Percentiles rank a stretch among this genome's conserved stretches.
These are phyloP conservation scores for Globisporangium megalacanthum DNA, from an alignment of 352 stramenopile genomes.

Conservation along the genomic window DNA sequence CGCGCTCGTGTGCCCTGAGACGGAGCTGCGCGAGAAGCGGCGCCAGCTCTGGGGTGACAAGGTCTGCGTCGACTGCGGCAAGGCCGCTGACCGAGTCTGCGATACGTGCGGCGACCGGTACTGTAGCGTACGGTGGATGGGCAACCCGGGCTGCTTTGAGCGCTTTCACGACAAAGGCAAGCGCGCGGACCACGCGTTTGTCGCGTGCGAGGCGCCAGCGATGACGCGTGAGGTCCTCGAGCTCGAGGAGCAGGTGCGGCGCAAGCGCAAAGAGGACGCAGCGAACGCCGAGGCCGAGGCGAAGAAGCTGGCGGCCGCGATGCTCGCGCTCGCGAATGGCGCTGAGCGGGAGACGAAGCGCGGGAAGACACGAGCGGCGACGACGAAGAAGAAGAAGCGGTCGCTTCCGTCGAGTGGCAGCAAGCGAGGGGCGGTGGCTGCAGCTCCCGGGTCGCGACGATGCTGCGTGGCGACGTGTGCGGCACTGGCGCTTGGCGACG, in stretches of 20 bases:
- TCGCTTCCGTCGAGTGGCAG: slow-evolving; percentile 4
- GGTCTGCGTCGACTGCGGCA: slow-evolving; percentile 72
- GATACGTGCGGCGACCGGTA: slow-evolving; percentile 64
- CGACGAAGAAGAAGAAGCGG: slow-evolving; percentile 27
- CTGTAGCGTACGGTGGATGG: slow-evolving; percentile 83
- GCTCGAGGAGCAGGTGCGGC: slow-evolving; percentile 50
- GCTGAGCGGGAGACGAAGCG: slow-evolving; percentile 11
- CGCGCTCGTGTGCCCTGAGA: slow-evolving; percentile 54
- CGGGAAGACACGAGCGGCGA: slow-evolving; percentile 10
- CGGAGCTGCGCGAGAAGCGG: slow-evolving; percentile 44
- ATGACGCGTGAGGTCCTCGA: slow-evolving; percentile 40
- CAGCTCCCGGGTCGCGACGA: slow-evolving; percentile 10
- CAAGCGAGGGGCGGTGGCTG: slow-evolving; percentile 2
- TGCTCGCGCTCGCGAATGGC: slow-evolving; percentile 18
- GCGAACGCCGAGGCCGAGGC: slow-evolving; percentile 48
- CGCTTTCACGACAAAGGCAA: slow-evolving; percentile 71
- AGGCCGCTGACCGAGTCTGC: slow-evolving; percentile 64
- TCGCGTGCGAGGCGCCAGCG: slow-evolving; percentile 20
- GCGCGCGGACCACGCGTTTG: slow-evolving; percentile 50
- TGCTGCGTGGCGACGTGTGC: slow-evolving; percentile 34
- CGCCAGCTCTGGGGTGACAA: slow-evolving; percentile 46
- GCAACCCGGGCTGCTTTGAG: slow-evolving; percentile 80
- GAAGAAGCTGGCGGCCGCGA: slow-evolving; percentile 32
- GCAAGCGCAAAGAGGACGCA: slow-evolving; percentile 49
- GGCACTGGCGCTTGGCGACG: slow-evolving; percentile 20